phyloP scores from a whole-genome alignment of 2,329 filamentous ascomycete genomes.

The Pyricularia sp. region DNA sequence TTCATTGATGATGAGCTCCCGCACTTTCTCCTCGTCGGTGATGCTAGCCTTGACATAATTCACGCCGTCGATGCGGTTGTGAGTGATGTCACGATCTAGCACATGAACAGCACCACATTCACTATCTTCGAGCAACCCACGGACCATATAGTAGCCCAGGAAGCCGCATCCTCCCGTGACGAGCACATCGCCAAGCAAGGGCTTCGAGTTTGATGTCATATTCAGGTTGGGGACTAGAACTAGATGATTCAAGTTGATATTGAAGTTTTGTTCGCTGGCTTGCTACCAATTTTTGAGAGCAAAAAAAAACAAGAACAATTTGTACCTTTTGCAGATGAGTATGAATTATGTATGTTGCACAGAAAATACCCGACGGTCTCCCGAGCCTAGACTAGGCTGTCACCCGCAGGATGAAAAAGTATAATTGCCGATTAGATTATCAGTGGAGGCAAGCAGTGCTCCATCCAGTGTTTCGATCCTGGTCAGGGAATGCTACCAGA shows the following conservation, averaged over 20 bases:
- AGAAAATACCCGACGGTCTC: too few species aligned
- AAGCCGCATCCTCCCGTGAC: constrained; percentile 25
- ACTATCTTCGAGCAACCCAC: constrained; percentile 14
- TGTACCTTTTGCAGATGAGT: too few species aligned
- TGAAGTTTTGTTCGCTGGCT: neutral
- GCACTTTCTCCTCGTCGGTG: constrained; percentile 11
- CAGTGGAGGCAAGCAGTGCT: too few species aligned
- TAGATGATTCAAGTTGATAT: too few species aligned
- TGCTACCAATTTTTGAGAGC: neutral
- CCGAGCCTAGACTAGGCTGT: too few species aligned
- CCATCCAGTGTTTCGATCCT: too few species aligned
- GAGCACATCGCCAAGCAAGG: constrained; percentile 11
- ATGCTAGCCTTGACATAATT: constrained; percentile 19
- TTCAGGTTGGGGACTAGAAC: neutral
- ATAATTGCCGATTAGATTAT: too few species aligned
- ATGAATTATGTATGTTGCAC: too few species aligned
- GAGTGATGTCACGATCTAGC: constrained; percentile 16
- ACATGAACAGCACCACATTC: constrained; percentile 16
- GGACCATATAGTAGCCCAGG: constrained; percentile 22
- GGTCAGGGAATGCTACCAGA: too few species aligned
- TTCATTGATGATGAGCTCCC: constrained; percentile 11
- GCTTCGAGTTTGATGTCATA: neutral
- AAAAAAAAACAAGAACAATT: neutral
- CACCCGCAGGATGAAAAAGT: too few species aligned
- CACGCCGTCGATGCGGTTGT: constrained; percentile 15